Conservation (phyloP, 129 eudicot genomes). For the Oenanthe sinensis region DNA sequence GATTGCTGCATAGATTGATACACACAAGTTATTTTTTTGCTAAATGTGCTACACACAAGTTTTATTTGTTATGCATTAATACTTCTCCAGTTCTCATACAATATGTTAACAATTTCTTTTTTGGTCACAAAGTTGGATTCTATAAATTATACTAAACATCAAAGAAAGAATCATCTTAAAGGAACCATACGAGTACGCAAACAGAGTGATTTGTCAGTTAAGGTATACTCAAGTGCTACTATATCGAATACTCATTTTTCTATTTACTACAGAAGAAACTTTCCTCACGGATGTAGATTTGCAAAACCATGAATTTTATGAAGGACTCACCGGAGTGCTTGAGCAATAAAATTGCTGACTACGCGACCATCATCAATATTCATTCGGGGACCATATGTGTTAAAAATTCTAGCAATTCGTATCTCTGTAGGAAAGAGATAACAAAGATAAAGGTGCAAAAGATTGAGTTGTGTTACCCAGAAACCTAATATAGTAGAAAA, state of each 20-base stretch:
- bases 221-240: background rate
- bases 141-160: background rate
- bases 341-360: constrained; percentile 87
- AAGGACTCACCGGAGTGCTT: constrained; percentile 60
- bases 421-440: constrained; percentile 40
- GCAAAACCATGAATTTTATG: background rate
- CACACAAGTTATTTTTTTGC: no score
- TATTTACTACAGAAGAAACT: background rate
- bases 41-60: background rate
- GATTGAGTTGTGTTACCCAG: background rate
- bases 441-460: background rate
- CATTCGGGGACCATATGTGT: constrained; percentile 89
- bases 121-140: background rate
- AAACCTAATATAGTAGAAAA: background rate
- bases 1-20: background rate
- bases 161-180: background rate
- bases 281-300: background rate
- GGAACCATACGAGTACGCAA: background rate
- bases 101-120: background rate
- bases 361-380: constrained; percentile 90
- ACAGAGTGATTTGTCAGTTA: background rate
- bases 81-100: background rate
- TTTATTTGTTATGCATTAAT: background rate
- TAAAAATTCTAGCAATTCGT: constrained; percentile 78
- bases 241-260: background rate